A percentile compares a stretch with the other conserved stretches of the same genome.
phyloP scores from a whole-genome alignment of 257 asterid genomes.

The Capsicum baccatum region DNA sequence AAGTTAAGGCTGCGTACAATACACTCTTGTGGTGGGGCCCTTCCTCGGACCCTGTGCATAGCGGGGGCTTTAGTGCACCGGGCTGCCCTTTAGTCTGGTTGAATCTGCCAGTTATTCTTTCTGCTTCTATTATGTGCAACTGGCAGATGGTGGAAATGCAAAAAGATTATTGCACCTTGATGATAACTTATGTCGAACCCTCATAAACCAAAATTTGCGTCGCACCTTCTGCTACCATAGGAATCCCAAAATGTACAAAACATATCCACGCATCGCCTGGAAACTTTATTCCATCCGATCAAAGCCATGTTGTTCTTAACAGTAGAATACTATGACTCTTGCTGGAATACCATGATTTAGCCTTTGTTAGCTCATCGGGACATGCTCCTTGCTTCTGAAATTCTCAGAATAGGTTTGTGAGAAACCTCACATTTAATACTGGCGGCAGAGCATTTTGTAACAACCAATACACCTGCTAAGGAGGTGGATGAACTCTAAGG shows the following conservation, averaged over 20 bases:
- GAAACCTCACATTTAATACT: not conserved
- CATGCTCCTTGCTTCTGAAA: not conserved
- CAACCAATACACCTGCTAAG: not conserved
- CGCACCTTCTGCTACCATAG: not conserved
- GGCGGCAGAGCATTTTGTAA: not conserved
- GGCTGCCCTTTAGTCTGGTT: not conserved
- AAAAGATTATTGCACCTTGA: too few species aligned
- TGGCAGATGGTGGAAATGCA: constrained; percentile 3
- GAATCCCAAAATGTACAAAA: constrained; percentile 8
- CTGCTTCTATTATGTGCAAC: not conserved
- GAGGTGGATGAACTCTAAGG: not conserved
- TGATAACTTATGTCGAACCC: not conserved
- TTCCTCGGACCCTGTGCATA: too few species aligned
- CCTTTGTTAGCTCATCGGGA: not conserved
- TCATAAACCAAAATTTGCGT: not conserved
- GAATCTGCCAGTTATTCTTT: constrained; percentile 5
- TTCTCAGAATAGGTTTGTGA: not conserved
- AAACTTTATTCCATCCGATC: not conserved
- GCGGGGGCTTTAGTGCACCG: too few species aligned
- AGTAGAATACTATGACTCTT: not conserved
- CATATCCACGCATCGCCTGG: not conserved
- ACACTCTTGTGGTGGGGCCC: too few species aligned
- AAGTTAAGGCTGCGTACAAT: too few species aligned
- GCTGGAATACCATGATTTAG: constrained; percentile 19
- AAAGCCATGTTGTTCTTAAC: not conserved